These are phyloP conservation scores for Murraya koenigii DNA, from an alignment of 345 rosid genomes.

Conservation along the genomic window DNA sequence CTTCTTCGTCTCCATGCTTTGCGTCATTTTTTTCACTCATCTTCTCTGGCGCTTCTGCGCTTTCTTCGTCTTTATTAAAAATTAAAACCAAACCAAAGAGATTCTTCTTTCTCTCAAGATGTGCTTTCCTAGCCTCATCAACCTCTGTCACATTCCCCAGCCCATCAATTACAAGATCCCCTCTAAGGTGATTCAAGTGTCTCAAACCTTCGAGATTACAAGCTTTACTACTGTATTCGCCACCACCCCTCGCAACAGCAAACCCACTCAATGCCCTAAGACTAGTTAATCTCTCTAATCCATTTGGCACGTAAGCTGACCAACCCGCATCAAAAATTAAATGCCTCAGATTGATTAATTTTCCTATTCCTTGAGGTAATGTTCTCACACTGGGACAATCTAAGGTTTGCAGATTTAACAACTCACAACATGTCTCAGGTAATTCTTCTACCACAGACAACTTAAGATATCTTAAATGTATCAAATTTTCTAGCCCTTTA, in stretches of 20 bases:
- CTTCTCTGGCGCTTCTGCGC: background rate
- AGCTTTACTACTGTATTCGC: background rate
- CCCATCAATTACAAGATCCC: background rate
- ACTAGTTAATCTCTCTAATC: background rate
- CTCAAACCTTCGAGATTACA: background rate
- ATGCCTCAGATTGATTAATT: background rate
- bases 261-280: background rate
- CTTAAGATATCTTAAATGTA: background rate
- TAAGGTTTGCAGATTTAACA: background rate
- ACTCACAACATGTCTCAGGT: background rate
- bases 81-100: background rate
- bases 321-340: background rate
- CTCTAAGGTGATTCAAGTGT: background rate
- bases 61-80: background rate
- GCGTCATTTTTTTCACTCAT: too few species aligned
- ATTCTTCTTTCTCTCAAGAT: background rate
- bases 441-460: background rate
- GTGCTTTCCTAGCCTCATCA: background rate
- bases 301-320: background rate
- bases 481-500: background rate
- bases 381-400: rapidly evolving
- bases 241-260: background rate
- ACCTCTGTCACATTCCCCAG: background rate
- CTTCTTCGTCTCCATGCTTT: too few species aligned
- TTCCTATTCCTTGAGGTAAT: background rate